phyloP scores from a whole-genome alignment of 2,329 filamentous ascomycete species.

The Aureobasidium namibiae region DNA sequence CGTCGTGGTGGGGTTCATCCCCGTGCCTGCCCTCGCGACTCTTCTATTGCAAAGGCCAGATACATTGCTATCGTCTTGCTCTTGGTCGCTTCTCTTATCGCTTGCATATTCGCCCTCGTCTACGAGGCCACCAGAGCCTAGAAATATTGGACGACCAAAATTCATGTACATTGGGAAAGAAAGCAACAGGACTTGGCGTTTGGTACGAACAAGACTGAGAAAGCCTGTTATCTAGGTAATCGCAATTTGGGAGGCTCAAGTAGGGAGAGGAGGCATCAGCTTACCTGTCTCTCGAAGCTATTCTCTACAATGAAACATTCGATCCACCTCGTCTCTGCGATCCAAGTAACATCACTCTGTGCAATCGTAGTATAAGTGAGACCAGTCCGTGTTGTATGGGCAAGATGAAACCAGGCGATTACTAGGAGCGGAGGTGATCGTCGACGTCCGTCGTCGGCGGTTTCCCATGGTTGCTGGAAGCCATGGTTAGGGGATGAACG shows the following conservation, averaged over 20 bases:
- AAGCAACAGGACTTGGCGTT: no score
- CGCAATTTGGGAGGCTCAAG: neutral
- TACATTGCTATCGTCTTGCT: neutral
- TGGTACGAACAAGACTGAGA: no score
- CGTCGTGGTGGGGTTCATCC: no score
- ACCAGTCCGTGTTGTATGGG: neutral
- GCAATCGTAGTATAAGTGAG: neutral
- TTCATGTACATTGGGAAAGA: no score
- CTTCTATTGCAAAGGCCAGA: neutral
- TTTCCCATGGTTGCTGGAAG: no score
- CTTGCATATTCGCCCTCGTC: neutral
- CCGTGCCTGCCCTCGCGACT: no score
- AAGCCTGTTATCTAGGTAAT: neutral
- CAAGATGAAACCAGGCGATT: neutral
- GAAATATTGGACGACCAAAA: neutral
- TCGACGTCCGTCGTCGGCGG: no score
- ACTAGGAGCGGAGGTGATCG: no score
- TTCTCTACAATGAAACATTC: neutral
- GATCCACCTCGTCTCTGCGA: neutral
- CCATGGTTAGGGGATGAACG: neutral
- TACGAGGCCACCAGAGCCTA: neutral
- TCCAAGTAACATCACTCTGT: neutral
- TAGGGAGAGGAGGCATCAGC: neutral
- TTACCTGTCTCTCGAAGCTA: neutral
- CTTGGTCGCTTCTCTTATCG: neutral